phyloP scores from a whole-genome alignment of 192 early-diverging fungal genomes.

The Backusella tuberculispora region DNA sequence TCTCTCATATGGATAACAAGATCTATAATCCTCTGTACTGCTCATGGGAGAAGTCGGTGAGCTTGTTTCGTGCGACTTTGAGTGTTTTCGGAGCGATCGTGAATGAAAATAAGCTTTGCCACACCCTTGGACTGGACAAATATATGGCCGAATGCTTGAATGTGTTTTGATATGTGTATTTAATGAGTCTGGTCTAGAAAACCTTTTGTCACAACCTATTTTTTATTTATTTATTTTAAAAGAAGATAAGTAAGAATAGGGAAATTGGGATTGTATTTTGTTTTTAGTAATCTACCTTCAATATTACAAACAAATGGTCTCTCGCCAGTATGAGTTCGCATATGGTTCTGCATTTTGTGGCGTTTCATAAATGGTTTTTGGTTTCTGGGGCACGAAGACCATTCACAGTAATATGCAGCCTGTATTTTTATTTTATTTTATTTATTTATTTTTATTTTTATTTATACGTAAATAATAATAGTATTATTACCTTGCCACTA shows the following conservation, averaged over 20 bases:
- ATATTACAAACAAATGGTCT: slow-evolving; percentile 67
- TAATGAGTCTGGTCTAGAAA: slow-evolving; percentile 73
- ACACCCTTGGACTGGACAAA: slow-evolving; percentile 51
- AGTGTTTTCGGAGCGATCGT: slow-evolving; percentile 61
- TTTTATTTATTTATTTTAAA: neutral
- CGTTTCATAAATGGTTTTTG: slow-evolving; percentile 67
- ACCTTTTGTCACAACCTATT: slow-evolving; percentile 64
- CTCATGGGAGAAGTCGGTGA: neutral
- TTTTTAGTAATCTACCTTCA: slow-evolving; percentile 23
- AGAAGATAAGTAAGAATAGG: too few relatives aligned
- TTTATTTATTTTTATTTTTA: neutral
- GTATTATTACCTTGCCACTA: slow-evolving; percentile 52
- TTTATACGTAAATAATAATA: too few relatives aligned
- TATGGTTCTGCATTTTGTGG: slow-evolving; percentile 71
- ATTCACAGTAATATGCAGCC: slow-evolving; percentile 51
- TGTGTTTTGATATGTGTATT: slow-evolving; percentile 65
- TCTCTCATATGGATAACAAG: neutral
- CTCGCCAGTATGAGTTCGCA: slow-evolving; percentile 75
- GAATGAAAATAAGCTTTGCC: slow-evolving; percentile 63
- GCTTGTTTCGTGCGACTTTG: slow-evolving; percentile 48
- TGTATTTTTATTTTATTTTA: slow-evolving; percentile 3
- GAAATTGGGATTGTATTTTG: too few relatives aligned
- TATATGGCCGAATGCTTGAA: slow-evolving; percentile 56
- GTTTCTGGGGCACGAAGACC: slow-evolving; percentile 48
- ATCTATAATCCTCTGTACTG: neutral